Evolutionary conservation across 75 land plant genomes (phyloP).

Genomic region (Larix kaempferi): DNA sequence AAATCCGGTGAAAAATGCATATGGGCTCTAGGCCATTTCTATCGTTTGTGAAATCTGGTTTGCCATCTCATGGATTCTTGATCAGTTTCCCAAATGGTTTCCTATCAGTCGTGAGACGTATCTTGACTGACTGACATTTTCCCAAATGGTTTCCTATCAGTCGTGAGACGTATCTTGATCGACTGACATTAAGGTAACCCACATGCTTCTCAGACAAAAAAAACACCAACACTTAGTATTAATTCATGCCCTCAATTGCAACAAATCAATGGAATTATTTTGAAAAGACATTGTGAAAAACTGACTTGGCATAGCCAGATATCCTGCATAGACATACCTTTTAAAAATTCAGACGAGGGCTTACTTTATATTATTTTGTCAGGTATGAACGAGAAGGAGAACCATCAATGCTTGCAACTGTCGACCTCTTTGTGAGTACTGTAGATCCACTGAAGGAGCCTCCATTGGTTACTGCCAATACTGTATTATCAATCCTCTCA

Average conservation of each 20-base stretch:
- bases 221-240: not conserved
- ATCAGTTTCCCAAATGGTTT: conserved; percentile 89
- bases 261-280: not conserved
- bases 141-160: conserved; percentile 72
- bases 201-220: not conserved
- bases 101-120: too few relatives aligned
- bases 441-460: conserved; percentile 91
- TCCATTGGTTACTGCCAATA: conserved; percentile 87
- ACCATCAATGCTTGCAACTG: conserved; percentile 51
- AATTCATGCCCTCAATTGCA: not conserved
- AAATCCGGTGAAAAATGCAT: conserved; percentile 70
- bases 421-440: conserved; percentile 75
- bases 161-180: conserved; percentile 76
- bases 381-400: conserved; percentile 60
- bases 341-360: too few relatives aligned
- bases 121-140: too few relatives aligned
- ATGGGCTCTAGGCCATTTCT: conserved; percentile 65
- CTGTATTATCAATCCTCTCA: conserved; percentile 86
- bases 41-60: conserved; percentile 86
- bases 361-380: conserved; percentile 7
- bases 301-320: not conserved
- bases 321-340: not conserved
- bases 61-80: conserved; percentile 81
- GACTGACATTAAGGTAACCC: conserved; percentile 54
- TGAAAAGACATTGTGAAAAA: not conserved